Conservation (phyloP, 495 filamentous ascomycete genomes). For the Aspergillus nanangensis region DNA sequence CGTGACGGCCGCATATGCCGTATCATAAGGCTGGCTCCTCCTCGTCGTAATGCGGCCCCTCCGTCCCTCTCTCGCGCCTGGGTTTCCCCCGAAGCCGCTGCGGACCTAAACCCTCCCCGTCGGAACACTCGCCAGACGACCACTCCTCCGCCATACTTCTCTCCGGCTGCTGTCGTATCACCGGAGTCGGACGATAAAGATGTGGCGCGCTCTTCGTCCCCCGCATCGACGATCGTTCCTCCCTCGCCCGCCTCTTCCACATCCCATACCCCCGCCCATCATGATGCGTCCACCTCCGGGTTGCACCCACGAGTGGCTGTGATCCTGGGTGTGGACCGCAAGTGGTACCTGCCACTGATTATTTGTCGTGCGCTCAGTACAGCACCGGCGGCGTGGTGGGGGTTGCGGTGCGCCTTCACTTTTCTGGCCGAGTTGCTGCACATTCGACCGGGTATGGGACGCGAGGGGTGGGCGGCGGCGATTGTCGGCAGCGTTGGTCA, state of each 20-base stretch:
- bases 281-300: conserved; percentile 29
- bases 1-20: conserved; percentile 41
- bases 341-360: conserved; percentile 59
- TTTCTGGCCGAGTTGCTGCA: conserved; percentile 53
- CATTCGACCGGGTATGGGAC: conserved; percentile 42
- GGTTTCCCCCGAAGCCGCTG: conserved; percentile 20
- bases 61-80: conserved; percentile 31
- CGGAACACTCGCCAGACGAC: conserved; percentile 3
- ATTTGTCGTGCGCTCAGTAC: conserved; percentile 58
- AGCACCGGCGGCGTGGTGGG: conserved; percentile 57
- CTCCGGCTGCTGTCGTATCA: conserved; percentile 6
- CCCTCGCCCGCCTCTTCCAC: conserved; percentile 32
- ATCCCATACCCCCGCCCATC: conserved; percentile 30
- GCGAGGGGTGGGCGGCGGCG: conserved; percentile 41
- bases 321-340: conserved; percentile 56
- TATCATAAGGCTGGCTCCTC: conserved; percentile 42
- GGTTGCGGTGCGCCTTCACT: conserved; percentile 55
- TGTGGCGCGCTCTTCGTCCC: conserved; percentile 22
- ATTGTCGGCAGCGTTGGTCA: conserved; percentile 43
- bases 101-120: conserved; percentile 23
- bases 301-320: conserved; percentile 63
- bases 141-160: conserved; percentile 13
- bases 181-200: conserved; percentile 24
- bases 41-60: conserved; percentile 41
- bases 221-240: conserved; percentile 23